Base-by-base conservation (phyloP, 306 rosid species). In the Spatholobus suberectus region DNA sequence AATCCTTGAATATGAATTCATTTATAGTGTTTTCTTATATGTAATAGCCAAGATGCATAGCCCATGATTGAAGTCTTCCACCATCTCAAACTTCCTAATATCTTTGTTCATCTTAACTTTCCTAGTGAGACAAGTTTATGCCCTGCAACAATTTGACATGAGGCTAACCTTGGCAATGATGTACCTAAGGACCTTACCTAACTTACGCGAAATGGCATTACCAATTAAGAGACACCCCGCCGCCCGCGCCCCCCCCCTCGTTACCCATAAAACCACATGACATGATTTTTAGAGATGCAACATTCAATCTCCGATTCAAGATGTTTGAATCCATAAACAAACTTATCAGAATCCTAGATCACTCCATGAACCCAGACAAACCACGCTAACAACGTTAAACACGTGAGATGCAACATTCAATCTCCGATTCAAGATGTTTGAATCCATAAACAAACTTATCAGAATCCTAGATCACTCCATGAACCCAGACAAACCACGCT, bases 131-230 rank as follows among this genome's bases (percentile, higher is more conserved):
- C 63, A 82, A 86, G 65, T 34, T 57, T 70, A 71, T 59, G 85
- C 80, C 83, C 77, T 51, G 83, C 82, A 52, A 40, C 80, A 75
- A 83, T 62, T 70, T 74, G 57, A 67, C 80, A 70, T 54, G 81
- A 70, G 73, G 81, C 85, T 70, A 75, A 70, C 59, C 73, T 62
- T 40, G 59, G 81, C 62, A 67, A 47, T 73, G 70, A 34, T 55
- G 73, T 78, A 65, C 82, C 47, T 23, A 13, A 66, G 14, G 23
- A 27, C 17, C 80, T 59, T n/a, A 32, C 55, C 75, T 44, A 47
- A 76, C 63, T 57, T 41, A 2, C 12, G 7, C n/a, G 37, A 49
- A 79, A 41, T 75, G 57, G n/a, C 51, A 75, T 43, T 24, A 2
- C 20, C 65, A 1, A 58, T 24, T 46, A 14, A 34, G 34, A 40